These are phyloP conservation scores for Porpolomopsis calyptriformis DNA, from an alignment of 768 basidiomycete species.

Conservation along the genomic window DNA sequence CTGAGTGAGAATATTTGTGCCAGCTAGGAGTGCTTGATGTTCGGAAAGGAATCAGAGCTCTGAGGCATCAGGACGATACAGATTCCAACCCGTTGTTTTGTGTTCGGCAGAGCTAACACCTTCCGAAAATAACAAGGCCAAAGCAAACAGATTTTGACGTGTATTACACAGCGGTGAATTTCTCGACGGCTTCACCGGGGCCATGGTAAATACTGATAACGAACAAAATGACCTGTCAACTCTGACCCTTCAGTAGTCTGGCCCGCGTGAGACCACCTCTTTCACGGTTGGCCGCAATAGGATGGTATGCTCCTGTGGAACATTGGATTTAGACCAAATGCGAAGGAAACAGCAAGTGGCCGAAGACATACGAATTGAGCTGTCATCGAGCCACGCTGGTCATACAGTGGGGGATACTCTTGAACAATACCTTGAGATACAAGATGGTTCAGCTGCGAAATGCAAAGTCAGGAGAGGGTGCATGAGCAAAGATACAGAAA, in stretches of 20 bases:
- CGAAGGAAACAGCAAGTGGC: neutral
- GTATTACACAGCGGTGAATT: no score
- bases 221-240: no score
- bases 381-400: slow-evolving; percentile 80
- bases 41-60: no score
- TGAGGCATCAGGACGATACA: no score
- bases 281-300: slow-evolving; percentile 75
- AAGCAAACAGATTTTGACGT: no score
- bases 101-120: no score
- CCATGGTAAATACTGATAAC: no score
- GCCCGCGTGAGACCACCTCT: slow-evolving; percentile 75
- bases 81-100: no score
- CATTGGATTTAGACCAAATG: neutral
- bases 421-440: slow-evolving; percentile 83
- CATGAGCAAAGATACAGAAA: slow-evolving; percentile 4
- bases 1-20: no score
- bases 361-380: slow-evolving; percentile 58
- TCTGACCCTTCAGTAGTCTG: slow-evolving; percentile 70
- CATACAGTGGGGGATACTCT: slow-evolving; percentile 88
- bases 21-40: no score
- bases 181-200: no score
- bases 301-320: slow-evolving; percentile 70
- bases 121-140: no score
- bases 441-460: slow-evolving; percentile 68
- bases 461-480: slow-evolving; percentile 1